Evolutionary conservation across 441 rosid genomes (phyloP), one percentile per base, ranked within the genome.

Genomic region (Cnidoscolus chayamansa): DNA sequence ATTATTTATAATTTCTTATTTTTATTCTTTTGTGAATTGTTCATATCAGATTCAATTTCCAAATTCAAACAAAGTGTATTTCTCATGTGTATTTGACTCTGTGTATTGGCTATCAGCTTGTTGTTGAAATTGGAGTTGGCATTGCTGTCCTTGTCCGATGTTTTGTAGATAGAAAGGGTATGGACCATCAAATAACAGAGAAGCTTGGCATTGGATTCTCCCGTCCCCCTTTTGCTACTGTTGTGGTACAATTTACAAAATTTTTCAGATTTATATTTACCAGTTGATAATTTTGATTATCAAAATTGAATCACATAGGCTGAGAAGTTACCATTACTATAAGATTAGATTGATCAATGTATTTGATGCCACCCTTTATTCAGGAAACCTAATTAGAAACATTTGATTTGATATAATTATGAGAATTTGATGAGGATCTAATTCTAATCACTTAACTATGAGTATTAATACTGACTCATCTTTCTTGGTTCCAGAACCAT

Each of bases 141-240:
- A 84, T 94, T 70, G 84, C 90, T 70, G 94, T 94, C 65, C 87
- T 89, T 77, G 93, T 92, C 75, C 91, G 97, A 49, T 94, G 96
- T 82, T 90, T 89, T 72, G 91, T 87, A 70, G 89, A 94, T 65
- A 81, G 82, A 74, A 86, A 80, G 59, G 88, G 83, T 15, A 87
- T 81, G 79, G 96, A 89, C 64, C 76, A 83, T 83, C 93, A 88
- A 72, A 92, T 94, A 81, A 71, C 77, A 7, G 90, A 90, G 53
- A 89, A 87, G 80, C 99, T 92, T 76, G 99, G 98, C 62, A 79
- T 81, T 49, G 98, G 98, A 56, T 92, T 94, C 83, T 86, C 96
- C 47, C 93, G 88, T 20, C 87, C 92, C 48, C 90, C 92, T 17
- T 90, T 94, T 68, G 86, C 93, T 11, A 82, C 87, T 54, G 86